A percentile compares a stretch with the other conserved stretches of the same genome.
Conservation (phyloP, 2,329 filamentous ascomycete genomes). For the Aspergillus novoparasiticus region DNA sequence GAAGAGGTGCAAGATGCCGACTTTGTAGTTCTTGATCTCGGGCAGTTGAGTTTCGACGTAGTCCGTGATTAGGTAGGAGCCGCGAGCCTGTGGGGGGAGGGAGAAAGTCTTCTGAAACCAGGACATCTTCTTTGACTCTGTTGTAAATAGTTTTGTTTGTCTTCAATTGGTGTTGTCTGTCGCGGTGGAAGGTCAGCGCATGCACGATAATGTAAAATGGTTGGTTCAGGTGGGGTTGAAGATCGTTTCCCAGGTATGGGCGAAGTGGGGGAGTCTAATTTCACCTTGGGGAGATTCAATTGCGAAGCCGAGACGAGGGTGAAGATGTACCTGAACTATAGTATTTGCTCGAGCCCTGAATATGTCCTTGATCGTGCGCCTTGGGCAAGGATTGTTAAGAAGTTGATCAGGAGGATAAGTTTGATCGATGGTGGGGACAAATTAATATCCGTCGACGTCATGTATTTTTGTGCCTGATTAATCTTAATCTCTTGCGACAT, state of each 20-base stretch:
- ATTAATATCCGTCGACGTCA: conserved; percentile 12
- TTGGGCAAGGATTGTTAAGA: conserved; percentile 20
- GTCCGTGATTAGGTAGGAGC: conserved; percentile 88
- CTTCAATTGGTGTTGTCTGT: too few species aligned
- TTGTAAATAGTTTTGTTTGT: conserved; percentile 8
- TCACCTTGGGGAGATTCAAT: background rate
- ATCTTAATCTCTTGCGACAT: background rate
- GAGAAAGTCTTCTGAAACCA: conserved; percentile 87
- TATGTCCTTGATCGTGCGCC: background rate
- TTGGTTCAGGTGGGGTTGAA: background rate
- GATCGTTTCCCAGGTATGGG: background rate
- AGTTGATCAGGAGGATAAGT: conserved; percentile 8
- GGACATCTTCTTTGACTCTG: conserved; percentile 46
- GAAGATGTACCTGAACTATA: background rate
- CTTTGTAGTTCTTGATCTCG: conserved; percentile 79
- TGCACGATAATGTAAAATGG: too few species aligned
- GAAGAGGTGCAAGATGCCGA: conserved; percentile 85
- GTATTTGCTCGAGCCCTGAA: background rate
- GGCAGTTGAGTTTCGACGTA: conserved; percentile 71
- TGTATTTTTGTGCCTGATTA: background rate
- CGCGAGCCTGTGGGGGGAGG: conserved; percentile 74
- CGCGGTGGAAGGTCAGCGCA: too few species aligned
- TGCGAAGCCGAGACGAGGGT: background rate
- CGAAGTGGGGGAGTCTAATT: background rate
- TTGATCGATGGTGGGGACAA: conserved; percentile 13